These are phyloP conservation scores for Solanum appendiculatum DNA, from an alignment of 257 asterid species.

Conservation along the genomic window DNA sequence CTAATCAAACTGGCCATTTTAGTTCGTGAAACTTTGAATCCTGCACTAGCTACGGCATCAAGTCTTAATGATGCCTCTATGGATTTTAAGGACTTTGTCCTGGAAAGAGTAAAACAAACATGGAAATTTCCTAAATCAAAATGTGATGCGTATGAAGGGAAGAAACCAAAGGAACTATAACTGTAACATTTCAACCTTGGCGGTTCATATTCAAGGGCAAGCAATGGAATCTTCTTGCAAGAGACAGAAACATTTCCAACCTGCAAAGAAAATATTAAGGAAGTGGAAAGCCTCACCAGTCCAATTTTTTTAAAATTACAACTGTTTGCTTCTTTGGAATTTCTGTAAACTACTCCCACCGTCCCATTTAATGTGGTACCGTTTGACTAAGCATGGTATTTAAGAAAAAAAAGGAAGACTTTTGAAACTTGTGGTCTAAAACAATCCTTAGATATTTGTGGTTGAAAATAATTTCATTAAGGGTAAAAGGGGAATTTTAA, in stretches of 20 bases:
- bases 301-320: background rate
- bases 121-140: background rate
- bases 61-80: conserved; percentile 86
- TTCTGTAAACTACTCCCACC: background rate
- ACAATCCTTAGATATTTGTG: no score
- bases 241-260: conserved; percentile 84
- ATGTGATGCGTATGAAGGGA: background rate
- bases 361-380: no score
- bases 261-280: conserved; percentile 23
- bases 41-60: conserved; percentile 91
- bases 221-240: conserved; percentile 78
- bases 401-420: no score
- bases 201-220: conserved; percentile 86
- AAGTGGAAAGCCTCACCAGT: background rate
- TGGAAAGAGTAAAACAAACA: conserved; percentile 11
- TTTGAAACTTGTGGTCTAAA: no score
- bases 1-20: conserved; percentile 84
- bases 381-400: no score
- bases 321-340: background rate
- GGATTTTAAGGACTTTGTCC: conserved; percentile 61
- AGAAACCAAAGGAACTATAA: background rate
- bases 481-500: no score
- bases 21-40: conserved; percentile 88
- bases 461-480: no score
- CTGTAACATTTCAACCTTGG: conserved; percentile 47